Base-by-base conservation (phyloP, 768 basidiomycete species). In the Pleurotus salmoneostramineus region DNA sequence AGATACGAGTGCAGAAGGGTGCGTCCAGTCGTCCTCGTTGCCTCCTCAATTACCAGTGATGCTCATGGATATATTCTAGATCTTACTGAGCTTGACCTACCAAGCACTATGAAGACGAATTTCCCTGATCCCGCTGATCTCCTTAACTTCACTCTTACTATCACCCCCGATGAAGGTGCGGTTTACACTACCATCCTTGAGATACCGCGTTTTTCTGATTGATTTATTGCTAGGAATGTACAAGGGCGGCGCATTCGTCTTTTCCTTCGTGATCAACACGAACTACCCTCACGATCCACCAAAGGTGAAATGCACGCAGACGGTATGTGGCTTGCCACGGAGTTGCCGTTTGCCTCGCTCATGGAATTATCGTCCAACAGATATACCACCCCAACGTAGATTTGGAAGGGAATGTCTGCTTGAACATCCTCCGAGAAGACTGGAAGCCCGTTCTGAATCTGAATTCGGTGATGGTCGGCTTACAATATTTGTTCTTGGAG, bases 1-100 rank as follows among this genome's bases (percentile, higher is more conserved):
- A 98, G 74, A 91, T 99, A 71, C 85, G 97, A 58, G 96, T 99
- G n/a, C 97, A 99, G 82, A 99, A 98, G 81, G 97, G 97, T 94
- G 60, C 58, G 77, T 63, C 27, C 15, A 17, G 54, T 21, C 35
- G 8, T 8, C 37, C 10, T 49, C 21, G 56, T 2, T 36, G 15
- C 6, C 45, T 31, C 15, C 42, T 49, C 34, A 50, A 27, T 59
- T 50, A 44, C 50, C 10, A 50, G 42, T 44, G 40, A 37, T 49
- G 27, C 58, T 60, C 37, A 43, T 55, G 1, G 47, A 57, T 57
- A 47, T 34, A 6, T 43, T 34, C 34, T 59, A 98, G 97, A 99
- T 71, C 71, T 99, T 63, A 98, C 97, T 21, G 97, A 99, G 70
- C 85, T 99, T 50, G 97, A 98, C 71, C 80, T 98, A 6, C 95